Percentiles rank a stretch among this genome's conserved stretches.
phyloP scores from a whole-genome alignment of 306 rosid species.

The Neltuma alba region DNA sequence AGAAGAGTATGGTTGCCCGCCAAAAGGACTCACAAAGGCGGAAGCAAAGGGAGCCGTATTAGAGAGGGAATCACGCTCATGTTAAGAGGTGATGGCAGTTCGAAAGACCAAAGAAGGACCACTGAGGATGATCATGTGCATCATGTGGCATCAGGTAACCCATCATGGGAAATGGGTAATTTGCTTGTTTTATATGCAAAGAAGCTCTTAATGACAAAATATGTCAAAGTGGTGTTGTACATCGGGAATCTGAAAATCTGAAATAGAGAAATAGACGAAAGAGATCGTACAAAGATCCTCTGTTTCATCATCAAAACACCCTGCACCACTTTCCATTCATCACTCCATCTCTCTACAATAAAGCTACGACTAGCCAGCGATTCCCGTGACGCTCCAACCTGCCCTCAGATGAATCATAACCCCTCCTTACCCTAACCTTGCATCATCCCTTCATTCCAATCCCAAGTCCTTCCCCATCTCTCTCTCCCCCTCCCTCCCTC shows the following conservation, averaged over 20 bases:
- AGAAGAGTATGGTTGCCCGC: neutral
- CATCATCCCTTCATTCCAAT: neutral
- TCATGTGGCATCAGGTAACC: slow-evolving; percentile 40
- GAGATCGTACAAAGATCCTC: slow-evolving; percentile 41
- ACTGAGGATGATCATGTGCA: slow-evolving; percentile 37
- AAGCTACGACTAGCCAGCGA: slow-evolving; percentile 44
- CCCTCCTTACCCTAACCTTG: neutral
- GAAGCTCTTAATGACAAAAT: slow-evolving; percentile 4
- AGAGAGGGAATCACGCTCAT: too few species aligned
- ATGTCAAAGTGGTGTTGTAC: slow-evolving; percentile 22
- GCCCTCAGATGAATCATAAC: slow-evolving; percentile 33
- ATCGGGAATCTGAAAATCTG: slow-evolving; percentile 54
- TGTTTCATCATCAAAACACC: slow-evolving; percentile 45
- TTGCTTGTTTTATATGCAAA: neutral
- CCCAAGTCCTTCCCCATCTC: neutral
- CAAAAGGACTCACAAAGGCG: neutral
- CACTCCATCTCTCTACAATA: slow-evolving; percentile 32
- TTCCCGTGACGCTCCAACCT: slow-evolving; percentile 71
- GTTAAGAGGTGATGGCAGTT: neutral
- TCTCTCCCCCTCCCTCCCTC: slow-evolving; percentile 9
- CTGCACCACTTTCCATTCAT: neutral
- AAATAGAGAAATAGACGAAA: slow-evolving; percentile 10
- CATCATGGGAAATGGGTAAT: slow-evolving; percentile 29
- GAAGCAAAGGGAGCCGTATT: too few species aligned
- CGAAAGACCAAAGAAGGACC: slow-evolving; percentile 7